Evolutionary conservation across 2,329 filamentous ascomycete genomes (phyloP), one percentile per base, ranked within the genome.

Genomic region (Tolypocladium tundrense): DNA sequence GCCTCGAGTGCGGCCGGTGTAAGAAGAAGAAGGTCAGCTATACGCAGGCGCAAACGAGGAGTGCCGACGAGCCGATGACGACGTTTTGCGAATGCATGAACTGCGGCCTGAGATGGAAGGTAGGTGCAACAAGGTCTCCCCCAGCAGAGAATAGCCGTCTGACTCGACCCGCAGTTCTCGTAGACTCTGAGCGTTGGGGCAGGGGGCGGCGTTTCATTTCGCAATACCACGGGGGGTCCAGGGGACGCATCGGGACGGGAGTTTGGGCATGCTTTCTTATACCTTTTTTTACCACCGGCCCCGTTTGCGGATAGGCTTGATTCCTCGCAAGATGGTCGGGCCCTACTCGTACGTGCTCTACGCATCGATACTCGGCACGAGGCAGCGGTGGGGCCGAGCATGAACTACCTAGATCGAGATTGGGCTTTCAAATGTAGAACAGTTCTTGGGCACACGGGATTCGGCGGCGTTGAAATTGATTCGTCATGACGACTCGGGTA

Each of bases 21-120:
- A 89, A 89, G 67, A 82, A 96, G 81, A 92, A 89, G 79, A 92
- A 91, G 79, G 94, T 97, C 69, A 91, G 88, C 73, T 99, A 99
- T 75, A 91, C 85, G 54, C 94, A 99, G 76, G 94, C 94, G 5
- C 94, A 99, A 79, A 99, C 94, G 19, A 83, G 94, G 63, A 89
- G 85, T 77, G 94, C 94, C 64, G 94, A 99, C 82, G 94, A 97
- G 76, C 93, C 93, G 64, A 88, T 88, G 86, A 88, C 86, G 61
- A 88, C 86, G 41, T 88, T 88, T 72, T 88, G 86, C 74, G 84
- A 87, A 70, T 88, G 86, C 69, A 84, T 83, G 68, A 78, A 83
- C 62, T 88, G 86, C 67, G 86, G 86, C 53, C 80, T 88, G 68
- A 80, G 85, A 57, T 88, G 86, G 86, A 88, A 88, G 82, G 85